These are phyloP conservation scores for Lactifluus piperatus DNA, from an alignment of 768 basidiomycete genomes.

Conservation along the genomic window DNA sequence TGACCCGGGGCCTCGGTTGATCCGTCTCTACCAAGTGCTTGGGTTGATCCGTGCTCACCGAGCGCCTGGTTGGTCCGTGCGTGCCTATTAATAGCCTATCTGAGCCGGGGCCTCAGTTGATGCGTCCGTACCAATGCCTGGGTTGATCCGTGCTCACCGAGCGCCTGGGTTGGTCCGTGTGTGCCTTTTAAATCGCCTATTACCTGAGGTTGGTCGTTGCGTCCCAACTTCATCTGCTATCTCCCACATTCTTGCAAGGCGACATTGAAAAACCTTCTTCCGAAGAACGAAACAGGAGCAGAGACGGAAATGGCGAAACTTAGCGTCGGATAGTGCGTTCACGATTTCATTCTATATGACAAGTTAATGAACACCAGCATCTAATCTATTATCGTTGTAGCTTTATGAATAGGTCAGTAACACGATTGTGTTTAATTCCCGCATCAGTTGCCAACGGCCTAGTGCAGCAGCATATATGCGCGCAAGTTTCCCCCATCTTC, in stretches of 20 bases:
- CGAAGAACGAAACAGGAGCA: constrained; percentile 12
- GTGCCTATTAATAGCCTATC: too few relatives aligned
- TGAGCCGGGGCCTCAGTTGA: too few relatives aligned
- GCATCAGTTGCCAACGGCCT: neutral
- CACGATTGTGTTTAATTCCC: neutral
- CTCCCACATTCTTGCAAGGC: neutral
- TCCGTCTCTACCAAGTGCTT: too few relatives aligned
- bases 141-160: neutral
- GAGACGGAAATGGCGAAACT: constrained; percentile 36
- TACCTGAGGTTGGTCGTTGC: too few relatives aligned
- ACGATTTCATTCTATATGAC: neutral
- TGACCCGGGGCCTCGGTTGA: too few relatives aligned
- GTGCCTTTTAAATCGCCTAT: too few relatives aligned
- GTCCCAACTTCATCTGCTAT: neutral
- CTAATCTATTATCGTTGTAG: constrained; percentile 28
- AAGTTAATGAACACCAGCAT: constrained; percentile 7
- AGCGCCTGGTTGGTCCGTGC: too few relatives aligned
- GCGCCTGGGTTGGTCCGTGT: too few relatives aligned
- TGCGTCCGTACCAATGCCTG: too few relatives aligned
- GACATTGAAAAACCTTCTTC: neutral
- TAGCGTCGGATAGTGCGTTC: constrained; percentile 72
- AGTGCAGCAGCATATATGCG: constrained; percentile 84
- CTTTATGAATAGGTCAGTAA: constrained; percentile 65
- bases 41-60: neutral
- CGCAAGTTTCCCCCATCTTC: constrained; percentile 82